Base-by-base conservation (phyloP, 1,284 basidiomycete genomes). In the Gymnopus androsaceus region DNA sequence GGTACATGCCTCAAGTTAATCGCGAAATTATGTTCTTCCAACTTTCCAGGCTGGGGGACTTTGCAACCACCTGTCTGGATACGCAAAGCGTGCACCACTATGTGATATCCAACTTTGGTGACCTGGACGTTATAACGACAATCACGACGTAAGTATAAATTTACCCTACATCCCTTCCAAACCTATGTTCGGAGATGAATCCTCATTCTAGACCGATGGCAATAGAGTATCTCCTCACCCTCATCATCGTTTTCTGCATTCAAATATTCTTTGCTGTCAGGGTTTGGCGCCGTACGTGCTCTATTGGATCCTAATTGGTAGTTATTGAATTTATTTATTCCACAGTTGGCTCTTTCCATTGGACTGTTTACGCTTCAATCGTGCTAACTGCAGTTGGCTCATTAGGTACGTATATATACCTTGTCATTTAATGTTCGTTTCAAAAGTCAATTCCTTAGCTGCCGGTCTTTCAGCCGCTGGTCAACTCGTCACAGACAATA, bases 321-420 rank as follows among this genome's bases (percentile, higher is more conserved):
- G 14, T 17, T 28, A 4, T 47, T 30, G 28, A 30, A 47, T 31
- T 25, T 38, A 7, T n/a, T 17, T 21, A n/a, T 28, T 41, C 1
- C 9, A 5, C 11, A 51, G 49, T 51, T 38, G 34, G 49, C 4
- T 25, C 25, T 12, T 51, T 51, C 19, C 49, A 51, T 28, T 51
- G 49, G 49, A 51, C 28, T 12, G 25, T 51, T 25, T 31, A 28
- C n/a, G 19, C n/a, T 25, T 17, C 34, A 9, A 51, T 38, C n/a
- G 49, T 50, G n/a, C 21, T 50, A 6, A 50, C n/a, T 50, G 48
- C 48, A 8, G 37, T 36, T 34, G 48, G 31, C 23, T 28, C 48
- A 9, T 23, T 36, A 25, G 48, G 48, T 51, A 40, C 15, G 49
- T 25, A 31, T n/a, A 14, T 9, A 41, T 28, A 4, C 4, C 23